Conservation (phyloP, 176 grass and related monocot genomes). For the Lolium multiflorum region DNA sequence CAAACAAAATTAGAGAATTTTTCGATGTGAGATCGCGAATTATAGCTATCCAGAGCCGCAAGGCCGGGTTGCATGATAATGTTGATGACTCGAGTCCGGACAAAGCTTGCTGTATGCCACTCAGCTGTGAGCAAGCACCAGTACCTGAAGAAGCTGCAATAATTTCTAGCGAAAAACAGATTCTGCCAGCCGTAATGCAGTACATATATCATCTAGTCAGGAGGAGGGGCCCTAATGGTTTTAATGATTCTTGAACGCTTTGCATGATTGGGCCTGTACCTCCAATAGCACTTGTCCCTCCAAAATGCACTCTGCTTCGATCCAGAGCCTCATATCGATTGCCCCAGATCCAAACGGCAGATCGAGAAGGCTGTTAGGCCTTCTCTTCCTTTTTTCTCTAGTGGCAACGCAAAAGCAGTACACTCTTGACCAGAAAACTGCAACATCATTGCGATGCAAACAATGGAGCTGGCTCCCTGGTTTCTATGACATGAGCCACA, state of each 20-base stretch:
- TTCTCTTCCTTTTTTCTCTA: slow-evolving; percentile 15
- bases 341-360: slow-evolving; percentile 55
- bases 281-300: slow-evolving; percentile 57
- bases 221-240: slow-evolving; percentile 30
- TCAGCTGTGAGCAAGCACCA: slow-evolving; percentile 45
- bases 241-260: slow-evolving; percentile 61
- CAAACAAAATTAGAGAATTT: neutral
- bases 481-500: neutral
- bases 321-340: slow-evolving; percentile 37
- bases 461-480: neutral
- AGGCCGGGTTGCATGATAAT: slow-evolving; percentile 35
- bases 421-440: neutral
- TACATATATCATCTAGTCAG: slow-evolving; percentile 60
- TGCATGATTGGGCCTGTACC: slow-evolving; percentile 58
- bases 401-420: slow-evolving; percentile 13
- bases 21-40: slow-evolving; percentile 24
- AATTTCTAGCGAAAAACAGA: slow-evolving; percentile 57
- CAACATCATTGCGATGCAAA: neutral
- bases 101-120: slow-evolving; percentile 58
- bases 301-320: slow-evolving; percentile 46
- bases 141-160: slow-evolving; percentile 65
- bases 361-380: neutral
- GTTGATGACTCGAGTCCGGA: slow-evolving; percentile 35
- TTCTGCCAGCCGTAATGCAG: slow-evolving; percentile 73
- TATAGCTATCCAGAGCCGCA: slow-evolving; percentile 35